Evolutionary conservation across 495 filamentous ascomycete species (phyloP).

Genomic region (Niebla homalea): DNA sequence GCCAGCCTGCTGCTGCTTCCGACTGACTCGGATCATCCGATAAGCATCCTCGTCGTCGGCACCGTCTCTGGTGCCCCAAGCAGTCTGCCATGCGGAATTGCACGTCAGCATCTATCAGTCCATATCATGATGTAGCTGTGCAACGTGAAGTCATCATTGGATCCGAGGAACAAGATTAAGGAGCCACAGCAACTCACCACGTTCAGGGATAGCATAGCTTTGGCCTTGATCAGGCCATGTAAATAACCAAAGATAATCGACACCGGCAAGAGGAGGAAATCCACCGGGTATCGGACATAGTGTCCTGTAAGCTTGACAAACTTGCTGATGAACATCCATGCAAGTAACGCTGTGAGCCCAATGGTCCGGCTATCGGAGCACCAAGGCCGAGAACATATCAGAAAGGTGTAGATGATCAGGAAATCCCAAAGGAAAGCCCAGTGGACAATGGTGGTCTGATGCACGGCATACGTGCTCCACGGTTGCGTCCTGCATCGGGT

Average conservation of each 20-base stretch:
- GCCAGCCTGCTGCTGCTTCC: slow-evolving; percentile 13
- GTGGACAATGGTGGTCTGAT: slow-evolving; percentile 60
- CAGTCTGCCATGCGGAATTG: slow-evolving; percentile 26
- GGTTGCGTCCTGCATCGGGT: slow-evolving; percentile 42
- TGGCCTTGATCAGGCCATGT: slow-evolving; percentile 65
- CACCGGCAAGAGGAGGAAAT: slow-evolving; percentile 55
- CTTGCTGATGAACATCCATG: slow-evolving; percentile 61
- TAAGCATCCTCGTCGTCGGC: slow-evolving; percentile 44
- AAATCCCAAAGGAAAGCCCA: slow-evolving; percentile 53
- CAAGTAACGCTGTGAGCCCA: slow-evolving; percentile 37
- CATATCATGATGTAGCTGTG: neutral
- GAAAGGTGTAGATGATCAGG: slow-evolving; percentile 42
- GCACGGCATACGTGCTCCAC: slow-evolving; percentile 66
- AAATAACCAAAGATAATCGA: slow-evolving; percentile 68
- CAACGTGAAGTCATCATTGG: neutral
- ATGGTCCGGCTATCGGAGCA: slow-evolving; percentile 26
- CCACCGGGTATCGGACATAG: slow-evolving; percentile 55
- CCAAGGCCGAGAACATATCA: slow-evolving; percentile 33
- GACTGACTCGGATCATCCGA: slow-evolving; percentile 31
- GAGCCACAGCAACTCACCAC: slow-evolving; percentile 37
- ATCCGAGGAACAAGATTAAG: neutral
- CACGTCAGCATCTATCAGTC: slow-evolving; percentile 11
- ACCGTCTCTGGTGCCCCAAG: slow-evolving; percentile 46
- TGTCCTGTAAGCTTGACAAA: slow-evolving; percentile 63
- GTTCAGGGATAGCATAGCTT: slow-evolving; percentile 55